Evolutionary conservation across 2,329 filamentous ascomycete genomes (phyloP), one percentile per base, ranked within the genome.

Genomic region (Byssochlamys sp.): DNA sequence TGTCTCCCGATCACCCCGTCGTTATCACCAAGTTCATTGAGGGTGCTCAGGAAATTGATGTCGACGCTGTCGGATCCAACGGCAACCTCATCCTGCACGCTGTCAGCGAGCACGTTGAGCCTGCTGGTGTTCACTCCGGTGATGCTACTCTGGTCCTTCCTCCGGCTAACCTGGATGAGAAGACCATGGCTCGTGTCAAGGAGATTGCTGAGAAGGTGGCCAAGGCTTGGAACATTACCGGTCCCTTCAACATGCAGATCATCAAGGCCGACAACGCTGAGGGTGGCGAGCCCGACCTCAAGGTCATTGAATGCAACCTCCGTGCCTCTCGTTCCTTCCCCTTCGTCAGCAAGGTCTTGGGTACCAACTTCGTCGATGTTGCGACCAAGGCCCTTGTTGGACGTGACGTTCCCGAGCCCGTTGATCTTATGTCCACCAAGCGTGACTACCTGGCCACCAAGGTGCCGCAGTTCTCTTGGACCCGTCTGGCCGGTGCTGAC

Each of bases 201-300:
- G 90, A 90, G 66, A 97, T 99, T 66, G 92, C 94, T 14, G 77
- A 91, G 75, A 97, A 96, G 83, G 91, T 99, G 55, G 94, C 94
- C 64, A 89, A 94, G 77, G 94, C 94, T 53, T 96, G 92, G 90
- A 91, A 83, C 70, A 97, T 97, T 74, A 97, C 91, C 24, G 94
- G 94, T 57, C 94, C 94, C 59, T 99, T 97, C 85, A 99, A 99
- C 83, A 97, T 99, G 92, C 94, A 99, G 73, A 95, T 99, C 76
- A 97, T 99, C 83, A 95, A 95, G 80, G 90, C 89, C 35, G 81
- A 89, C 11, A 80, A 88, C 68, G 84, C 87, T 31, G 85, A 89
- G 59, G 88, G 88, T 58, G 87, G 86, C 57, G 83, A 87, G 69
- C 84, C 89, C 33, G 80, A 83, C 28, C 84, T 97, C 63, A 96